Conservation (phyloP, 495 filamentous ascomycete species). For the Penicillium paxilli region DNA sequence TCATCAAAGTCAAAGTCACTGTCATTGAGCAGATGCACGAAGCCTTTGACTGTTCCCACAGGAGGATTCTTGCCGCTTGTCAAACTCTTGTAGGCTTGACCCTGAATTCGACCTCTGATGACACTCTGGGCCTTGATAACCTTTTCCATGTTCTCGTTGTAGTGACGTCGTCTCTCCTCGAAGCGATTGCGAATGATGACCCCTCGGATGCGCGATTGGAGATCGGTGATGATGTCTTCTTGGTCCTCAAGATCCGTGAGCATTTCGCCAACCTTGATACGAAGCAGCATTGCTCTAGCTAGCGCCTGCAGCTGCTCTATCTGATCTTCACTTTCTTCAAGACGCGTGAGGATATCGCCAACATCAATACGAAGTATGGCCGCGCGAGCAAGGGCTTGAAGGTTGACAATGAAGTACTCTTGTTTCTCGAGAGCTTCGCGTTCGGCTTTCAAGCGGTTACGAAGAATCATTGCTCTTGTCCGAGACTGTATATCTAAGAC, state of each 20-base stretch:
- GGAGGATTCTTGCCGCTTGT: conserved; percentile 97
- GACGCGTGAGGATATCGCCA: conserved; percentile 65
- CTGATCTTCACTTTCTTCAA: conserved; percentile 80
- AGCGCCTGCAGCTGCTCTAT: conserved; percentile 70
- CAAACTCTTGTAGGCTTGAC: conserved; percentile 94
- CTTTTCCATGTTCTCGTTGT: conserved; percentile 96
- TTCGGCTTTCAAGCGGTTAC: conserved; percentile 42
- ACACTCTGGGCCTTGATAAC: conserved; percentile 99
- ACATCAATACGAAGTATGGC: conserved; percentile 73
- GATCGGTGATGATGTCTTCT: conserved; percentile 68
- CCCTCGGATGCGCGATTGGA: conserved; percentile 77
- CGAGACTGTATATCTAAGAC: conserved; percentile 50
- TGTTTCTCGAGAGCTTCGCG: conserved; percentile 61
- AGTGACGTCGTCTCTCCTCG: conserved; percentile 81
- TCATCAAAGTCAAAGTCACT: conserved; percentile 99
- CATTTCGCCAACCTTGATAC: conserved; percentile 66
- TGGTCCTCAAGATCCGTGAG: conserved; percentile 77
- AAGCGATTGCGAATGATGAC: conserved; percentile 73
- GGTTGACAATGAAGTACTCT: conserved; percentile 53
- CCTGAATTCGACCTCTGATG: conserved; percentile 88
- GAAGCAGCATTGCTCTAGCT: conserved; percentile 74
- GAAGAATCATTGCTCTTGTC: conserved; percentile 44
- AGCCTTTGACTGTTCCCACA: conserved; percentile 93
- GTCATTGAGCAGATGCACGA: conserved; percentile 96
- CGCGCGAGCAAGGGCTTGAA: conserved; percentile 75